Evolutionary conservation across 2,329 filamentous ascomycete species (phyloP).

Genomic region (Emydomyces testavorans): DNA sequence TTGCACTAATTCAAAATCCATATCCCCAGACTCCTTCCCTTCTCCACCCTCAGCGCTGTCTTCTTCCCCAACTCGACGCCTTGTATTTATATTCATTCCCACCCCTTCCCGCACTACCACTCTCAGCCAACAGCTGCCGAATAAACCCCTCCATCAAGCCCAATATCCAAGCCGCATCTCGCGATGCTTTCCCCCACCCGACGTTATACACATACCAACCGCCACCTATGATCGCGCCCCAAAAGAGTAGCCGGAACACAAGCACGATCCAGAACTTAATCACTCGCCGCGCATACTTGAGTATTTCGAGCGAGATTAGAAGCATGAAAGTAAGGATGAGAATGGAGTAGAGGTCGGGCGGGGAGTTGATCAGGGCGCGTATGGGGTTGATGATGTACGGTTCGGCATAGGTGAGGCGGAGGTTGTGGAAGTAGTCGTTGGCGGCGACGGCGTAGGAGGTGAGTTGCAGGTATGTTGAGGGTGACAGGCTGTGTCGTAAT

Average conservation of each 20-base stretch:
- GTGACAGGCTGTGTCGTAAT: slow-evolving; percentile 12
- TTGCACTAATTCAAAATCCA: not conserved
- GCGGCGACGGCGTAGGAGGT: slow-evolving; percentile 17
- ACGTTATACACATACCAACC: slow-evolving; percentile 44
- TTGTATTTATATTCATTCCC: not conserved
- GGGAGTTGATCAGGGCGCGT: slow-evolving; percentile 26
- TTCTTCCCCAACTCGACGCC: not conserved
- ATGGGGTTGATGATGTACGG: slow-evolving; percentile 38
- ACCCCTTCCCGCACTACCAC: slow-evolving; percentile 23
- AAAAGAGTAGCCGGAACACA: slow-evolving; percentile 52
- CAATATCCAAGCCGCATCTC: slow-evolving; percentile 41
- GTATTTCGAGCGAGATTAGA: slow-evolving; percentile 52
- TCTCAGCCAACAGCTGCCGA: slow-evolving; percentile 43
- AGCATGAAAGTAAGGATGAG: slow-evolving; percentile 48
- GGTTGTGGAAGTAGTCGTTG: slow-evolving; percentile 16
- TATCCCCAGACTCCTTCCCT: not conserved
- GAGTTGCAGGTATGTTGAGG: slow-evolving; percentile 17
- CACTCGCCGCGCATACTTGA: slow-evolving; percentile 58
- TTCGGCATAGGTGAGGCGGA: slow-evolving; percentile 29
- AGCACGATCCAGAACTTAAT: slow-evolving; percentile 69
- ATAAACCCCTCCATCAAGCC: slow-evolving; percentile 55
- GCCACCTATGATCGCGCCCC: slow-evolving; percentile 46
- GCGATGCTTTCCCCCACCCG: slow-evolving; percentile 26
- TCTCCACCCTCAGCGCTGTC: not conserved
- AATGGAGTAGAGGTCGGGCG: slow-evolving; percentile 29